These are phyloP conservation scores for Alternaria metachromatica DNA, from an alignment of 2,329 filamentous ascomycete genomes.

Conservation along the genomic window DNA sequence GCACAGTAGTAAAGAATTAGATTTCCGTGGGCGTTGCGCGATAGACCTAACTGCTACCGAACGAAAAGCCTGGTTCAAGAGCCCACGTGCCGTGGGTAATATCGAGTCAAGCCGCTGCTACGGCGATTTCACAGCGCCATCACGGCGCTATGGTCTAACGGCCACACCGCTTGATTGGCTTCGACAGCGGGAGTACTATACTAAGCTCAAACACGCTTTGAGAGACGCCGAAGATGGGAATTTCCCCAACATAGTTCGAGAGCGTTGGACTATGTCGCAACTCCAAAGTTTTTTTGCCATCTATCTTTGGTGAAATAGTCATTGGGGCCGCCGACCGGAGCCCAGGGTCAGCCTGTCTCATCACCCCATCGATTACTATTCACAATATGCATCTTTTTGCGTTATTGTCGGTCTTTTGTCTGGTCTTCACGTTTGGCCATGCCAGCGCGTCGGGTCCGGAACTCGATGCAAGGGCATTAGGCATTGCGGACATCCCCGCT, in stretches of 20 bases:
- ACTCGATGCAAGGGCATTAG: constrained; percentile 5
- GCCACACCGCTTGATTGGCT: not conserved
- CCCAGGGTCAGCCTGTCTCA: not conserved
- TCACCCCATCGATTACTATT: not conserved
- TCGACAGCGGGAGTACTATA: not conserved
- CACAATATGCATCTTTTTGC: constrained; percentile 3
- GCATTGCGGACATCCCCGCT: constrained; percentile 24
- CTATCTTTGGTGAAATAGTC: not conserved
- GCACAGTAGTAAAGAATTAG: not conserved
- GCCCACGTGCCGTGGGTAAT: not conserved
- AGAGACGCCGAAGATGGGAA: not conserved
- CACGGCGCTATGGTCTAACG: not conserved
- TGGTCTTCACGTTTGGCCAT: not conserved
- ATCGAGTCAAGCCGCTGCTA: not conserved
- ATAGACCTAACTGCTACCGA: not conserved
- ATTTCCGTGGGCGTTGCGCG: not conserved
- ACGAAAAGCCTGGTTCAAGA: not conserved
- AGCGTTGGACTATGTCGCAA: not conserved
- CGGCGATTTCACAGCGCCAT: not conserved
- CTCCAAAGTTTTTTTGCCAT: not conserved
- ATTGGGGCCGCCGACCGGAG: not conserved
- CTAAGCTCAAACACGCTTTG: not conserved
- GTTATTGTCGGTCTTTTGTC: not conserved
- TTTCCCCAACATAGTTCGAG: not conserved
- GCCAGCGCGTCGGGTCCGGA: not conserved